Evolutionary conservation across 352 stramenopile species (phyloP).

Genomic region (Phytophthora tentaculata): DNA sequence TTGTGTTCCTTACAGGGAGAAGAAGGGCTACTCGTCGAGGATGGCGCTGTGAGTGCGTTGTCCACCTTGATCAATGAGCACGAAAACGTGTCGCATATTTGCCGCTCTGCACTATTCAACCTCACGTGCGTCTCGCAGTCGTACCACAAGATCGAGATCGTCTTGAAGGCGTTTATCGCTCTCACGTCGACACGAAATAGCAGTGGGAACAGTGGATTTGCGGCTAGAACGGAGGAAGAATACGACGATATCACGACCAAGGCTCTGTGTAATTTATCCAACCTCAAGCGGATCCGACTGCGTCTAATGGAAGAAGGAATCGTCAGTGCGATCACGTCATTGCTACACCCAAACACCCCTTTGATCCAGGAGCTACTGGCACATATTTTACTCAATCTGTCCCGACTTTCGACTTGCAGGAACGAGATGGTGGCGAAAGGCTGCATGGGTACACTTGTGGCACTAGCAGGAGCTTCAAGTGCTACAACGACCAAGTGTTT

Average conservation of each 20-base stretch:
- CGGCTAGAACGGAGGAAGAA: constrained; percentile 37
- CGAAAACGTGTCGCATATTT: constrained; percentile 68
- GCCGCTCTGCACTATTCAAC: constrained; percentile 86
- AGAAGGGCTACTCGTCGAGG: constrained; percentile 81
- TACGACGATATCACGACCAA: constrained; percentile 69
- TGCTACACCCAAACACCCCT: constrained; percentile 56
- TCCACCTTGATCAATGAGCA: constrained; percentile 85
- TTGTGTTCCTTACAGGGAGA: constrained; percentile 82
- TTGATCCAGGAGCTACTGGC: constrained; percentile 68
- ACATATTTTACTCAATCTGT: constrained; percentile 80
- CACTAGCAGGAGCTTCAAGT: constrained; percentile 45
- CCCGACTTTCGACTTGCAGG: constrained; percentile 59
- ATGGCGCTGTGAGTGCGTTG: constrained; percentile 82
- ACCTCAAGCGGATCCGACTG: constrained; percentile 82
- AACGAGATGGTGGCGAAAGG: constrained; percentile 80
- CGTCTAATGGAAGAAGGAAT: constrained; percentile 91
- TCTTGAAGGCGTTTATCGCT: constrained; percentile 78
- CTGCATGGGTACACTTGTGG: constrained; percentile 57
- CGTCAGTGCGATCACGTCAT: constrained; percentile 65
- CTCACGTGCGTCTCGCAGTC: constrained; percentile 87
- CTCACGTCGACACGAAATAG: constrained; percentile 55
- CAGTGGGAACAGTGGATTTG: constrained; percentile 3
- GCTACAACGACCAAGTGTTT: constrained; percentile 51
- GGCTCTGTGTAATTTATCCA: constrained; percentile 89
- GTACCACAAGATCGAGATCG: constrained; percentile 88